A percentile compares a stretch with the other conserved stretches of the same genome.
Conservation (phyloP, 805 yeast genomes). For the Candida oleophila region DNA sequence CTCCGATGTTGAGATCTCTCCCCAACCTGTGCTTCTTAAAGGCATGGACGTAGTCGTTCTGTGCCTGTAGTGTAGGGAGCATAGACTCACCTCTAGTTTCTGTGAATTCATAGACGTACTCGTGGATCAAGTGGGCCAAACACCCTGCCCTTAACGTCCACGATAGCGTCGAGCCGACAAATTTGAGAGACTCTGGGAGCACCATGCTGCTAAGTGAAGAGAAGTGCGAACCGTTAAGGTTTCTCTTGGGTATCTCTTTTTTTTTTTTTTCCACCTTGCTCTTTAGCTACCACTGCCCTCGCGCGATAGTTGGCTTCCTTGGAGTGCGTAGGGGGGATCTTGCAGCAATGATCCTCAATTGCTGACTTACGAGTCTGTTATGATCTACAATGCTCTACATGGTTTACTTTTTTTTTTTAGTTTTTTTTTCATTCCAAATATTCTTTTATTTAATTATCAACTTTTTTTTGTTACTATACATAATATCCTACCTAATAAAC, state of each 20-base stretch:
- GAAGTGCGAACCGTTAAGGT: no score
- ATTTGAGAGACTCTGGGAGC: slow-evolving; percentile 22
- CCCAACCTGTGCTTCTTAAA: slow-evolving; percentile 66
- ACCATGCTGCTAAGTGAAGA: slow-evolving; percentile 7
- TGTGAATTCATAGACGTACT: slow-evolving; percentile 68
- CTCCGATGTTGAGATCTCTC: slow-evolving; percentile 71
- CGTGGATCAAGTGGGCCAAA: slow-evolving; percentile 62
- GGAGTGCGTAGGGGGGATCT: no score
- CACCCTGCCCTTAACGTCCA: slow-evolving; percentile 63
- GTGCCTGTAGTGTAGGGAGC: slow-evolving; percentile 82
- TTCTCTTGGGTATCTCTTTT: no score
- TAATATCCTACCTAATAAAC: slow-evolving; percentile 60
- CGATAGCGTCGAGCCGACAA: slow-evolving; percentile 36
- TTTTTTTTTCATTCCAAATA: slow-evolving; percentile 1
- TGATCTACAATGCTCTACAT: not conserved
- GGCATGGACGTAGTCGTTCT: slow-evolving; percentile 78
- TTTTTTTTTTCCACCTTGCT: not conserved
- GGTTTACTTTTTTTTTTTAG: not conserved
- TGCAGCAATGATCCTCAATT: no score
- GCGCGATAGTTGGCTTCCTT: not conserved
- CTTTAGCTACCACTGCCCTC: not conserved
- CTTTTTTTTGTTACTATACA: slow-evolving; percentile 3
- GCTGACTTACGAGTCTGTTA: no score
- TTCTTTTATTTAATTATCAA: slow-evolving; percentile 66
- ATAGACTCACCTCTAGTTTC: slow-evolving; percentile 92